Percentiles rank a stretch among this genome's conserved stretches.
Conservation (phyloP, 2,329 filamentous ascomycete species). For the Diaporthe humulicola region DNA sequence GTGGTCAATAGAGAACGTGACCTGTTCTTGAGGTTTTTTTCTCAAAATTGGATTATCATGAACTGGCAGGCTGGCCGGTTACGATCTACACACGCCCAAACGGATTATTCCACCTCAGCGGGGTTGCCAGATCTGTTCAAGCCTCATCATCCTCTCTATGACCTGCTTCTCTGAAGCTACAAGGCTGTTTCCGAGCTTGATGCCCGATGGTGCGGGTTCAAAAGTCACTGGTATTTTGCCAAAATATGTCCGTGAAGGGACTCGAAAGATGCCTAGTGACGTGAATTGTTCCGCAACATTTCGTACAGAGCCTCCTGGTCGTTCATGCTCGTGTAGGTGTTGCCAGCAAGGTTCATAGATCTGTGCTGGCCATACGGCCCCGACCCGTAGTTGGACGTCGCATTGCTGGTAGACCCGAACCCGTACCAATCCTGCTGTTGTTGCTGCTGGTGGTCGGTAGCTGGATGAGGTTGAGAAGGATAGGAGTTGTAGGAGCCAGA, state of each 20-base stretch:
- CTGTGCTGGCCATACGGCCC: conserved; percentile 42
- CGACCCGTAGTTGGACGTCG: conserved; percentile 42
- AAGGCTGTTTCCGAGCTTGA: not conserved
- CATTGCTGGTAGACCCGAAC: conserved; percentile 45
- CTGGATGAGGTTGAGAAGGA: conserved; percentile 44
- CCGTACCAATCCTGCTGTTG: conserved; percentile 52
- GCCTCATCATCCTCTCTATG: not conserved
- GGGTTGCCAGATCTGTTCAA: not conserved
- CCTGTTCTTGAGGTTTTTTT: not conserved
- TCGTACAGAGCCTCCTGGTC: conserved; percentile 46
- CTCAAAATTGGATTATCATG: not conserved
- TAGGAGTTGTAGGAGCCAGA: conserved; percentile 47
- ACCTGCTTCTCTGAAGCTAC: not conserved
- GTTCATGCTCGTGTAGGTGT: conserved; percentile 46
- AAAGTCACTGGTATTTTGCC: not conserved
- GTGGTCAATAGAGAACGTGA: not conserved
- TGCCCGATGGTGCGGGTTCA: not conserved
- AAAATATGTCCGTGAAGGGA: not conserved
- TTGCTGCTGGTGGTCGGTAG: conserved; percentile 42
- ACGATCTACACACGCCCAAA: not conserved
- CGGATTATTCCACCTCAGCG: not conserved
- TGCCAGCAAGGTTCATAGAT: conserved; percentile 45
- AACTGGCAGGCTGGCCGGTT: not conserved
- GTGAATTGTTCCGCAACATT: conserved; percentile 40
- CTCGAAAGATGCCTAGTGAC: conserved; percentile 21